Conservation (phyloP, 2,329 filamentous ascomycete genomes). For the Beauveria rudraprayagi region DNA sequence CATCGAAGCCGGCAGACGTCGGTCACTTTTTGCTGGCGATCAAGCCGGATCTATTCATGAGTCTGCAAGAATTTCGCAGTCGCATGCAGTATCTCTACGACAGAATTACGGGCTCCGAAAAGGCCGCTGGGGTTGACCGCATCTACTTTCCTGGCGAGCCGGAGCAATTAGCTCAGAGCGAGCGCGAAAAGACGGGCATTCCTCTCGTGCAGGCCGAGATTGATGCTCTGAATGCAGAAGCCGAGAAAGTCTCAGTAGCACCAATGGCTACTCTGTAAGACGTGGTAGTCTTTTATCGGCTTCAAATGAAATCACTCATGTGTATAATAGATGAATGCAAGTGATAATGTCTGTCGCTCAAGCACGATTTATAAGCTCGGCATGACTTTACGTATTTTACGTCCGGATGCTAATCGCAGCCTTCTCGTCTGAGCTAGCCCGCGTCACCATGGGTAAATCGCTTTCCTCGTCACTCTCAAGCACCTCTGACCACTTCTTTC, state of each 20-base stretch:
- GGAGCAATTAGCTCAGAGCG: conserved; percentile 46
- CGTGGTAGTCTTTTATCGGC: background rate
- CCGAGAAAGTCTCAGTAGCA: conserved; percentile 32
- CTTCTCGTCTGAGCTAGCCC: conserved; percentile 2
- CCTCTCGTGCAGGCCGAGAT: conserved; percentile 50
- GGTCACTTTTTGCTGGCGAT: conserved; percentile 67
- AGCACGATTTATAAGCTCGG: no score
- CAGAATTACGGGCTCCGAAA: conserved; percentile 44
- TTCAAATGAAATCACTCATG: background rate
- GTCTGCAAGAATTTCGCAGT: conserved; percentile 58
- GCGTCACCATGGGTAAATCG: background rate
- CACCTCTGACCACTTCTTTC: conserved; percentile 70
- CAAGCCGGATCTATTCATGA: conserved; percentile 69
- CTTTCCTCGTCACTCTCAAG: background rate
- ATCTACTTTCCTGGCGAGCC: conserved; percentile 57
- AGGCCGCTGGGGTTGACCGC: conserved; percentile 46
- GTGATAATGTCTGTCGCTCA: background rate
- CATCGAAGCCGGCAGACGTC: conserved; percentile 59
- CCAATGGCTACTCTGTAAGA: conserved; percentile 13
- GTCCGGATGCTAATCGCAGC: background rate
- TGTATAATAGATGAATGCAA: background rate
- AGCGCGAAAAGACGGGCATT: conserved; percentile 47
- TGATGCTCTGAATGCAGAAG: conserved; percentile 47
- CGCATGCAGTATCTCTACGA: conserved; percentile 50
- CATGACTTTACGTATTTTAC: background rate